phyloP scores from a whole-genome alignment of 371 early-diverging fungal species.

The Parasitella parasitica region DNA sequence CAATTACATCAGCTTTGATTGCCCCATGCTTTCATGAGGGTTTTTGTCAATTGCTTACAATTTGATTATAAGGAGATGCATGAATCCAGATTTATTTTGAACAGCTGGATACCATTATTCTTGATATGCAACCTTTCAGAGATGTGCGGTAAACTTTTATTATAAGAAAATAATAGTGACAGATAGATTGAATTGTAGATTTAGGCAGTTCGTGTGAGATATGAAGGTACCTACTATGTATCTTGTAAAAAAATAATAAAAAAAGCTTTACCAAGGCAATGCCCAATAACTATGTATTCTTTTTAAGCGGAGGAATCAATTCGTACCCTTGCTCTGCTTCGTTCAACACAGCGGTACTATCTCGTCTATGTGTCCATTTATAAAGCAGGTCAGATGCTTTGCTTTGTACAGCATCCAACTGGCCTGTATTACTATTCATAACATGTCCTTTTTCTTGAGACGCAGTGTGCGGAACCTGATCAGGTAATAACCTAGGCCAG shows the following conservation, averaged over 20 bases:
- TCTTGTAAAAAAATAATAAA: not conserved
- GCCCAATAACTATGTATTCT: conserved; percentile 20
- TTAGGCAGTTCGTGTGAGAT: too few species aligned
- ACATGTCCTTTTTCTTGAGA: not conserved
- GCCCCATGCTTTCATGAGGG: too few species aligned
- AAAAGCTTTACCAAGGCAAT: not conserved
- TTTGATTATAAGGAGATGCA: too few species aligned
- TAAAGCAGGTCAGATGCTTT: conserved; percentile 6
- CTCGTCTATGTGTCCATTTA: conserved; percentile 21
- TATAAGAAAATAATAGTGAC: too few species aligned
- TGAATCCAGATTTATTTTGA: too few species aligned
- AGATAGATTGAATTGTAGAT: too few species aligned
- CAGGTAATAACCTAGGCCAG: conserved; percentile 40
- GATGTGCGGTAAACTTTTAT: too few species aligned
- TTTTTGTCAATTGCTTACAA: too few species aligned
- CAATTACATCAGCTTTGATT: too few species aligned
- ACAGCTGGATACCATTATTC: too few species aligned
- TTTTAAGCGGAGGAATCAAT: conserved; percentile 32
- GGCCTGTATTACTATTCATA: not conserved
- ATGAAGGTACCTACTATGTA: too few species aligned
- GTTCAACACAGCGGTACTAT: conserved; percentile 31
- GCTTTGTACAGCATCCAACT: conserved; percentile 4
- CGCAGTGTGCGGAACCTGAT: not conserved
- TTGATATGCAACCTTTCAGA: too few species aligned
- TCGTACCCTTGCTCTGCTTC: conserved; percentile 46